Percentiles rank a stretch among this genome's conserved stretches.
phyloP scores from a whole-genome alignment of 2,329 filamentous ascomycete species.

The Aureobasidium vineae region DNA sequence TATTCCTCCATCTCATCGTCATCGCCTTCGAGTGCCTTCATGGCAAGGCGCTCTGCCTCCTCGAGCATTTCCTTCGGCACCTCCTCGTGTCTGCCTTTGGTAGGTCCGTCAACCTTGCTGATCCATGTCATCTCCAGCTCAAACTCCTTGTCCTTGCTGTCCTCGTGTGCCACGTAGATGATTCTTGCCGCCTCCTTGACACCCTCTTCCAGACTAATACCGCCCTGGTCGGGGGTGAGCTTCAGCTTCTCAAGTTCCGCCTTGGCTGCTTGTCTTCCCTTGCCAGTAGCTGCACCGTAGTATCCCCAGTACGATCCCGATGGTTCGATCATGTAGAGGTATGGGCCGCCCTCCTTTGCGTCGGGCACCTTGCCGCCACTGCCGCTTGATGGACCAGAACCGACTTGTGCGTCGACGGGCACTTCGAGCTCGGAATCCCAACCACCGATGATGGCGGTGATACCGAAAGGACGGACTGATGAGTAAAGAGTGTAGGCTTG shows the following conservation, averaged over 20 bases:
- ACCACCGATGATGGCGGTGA: slow-evolving; percentile 89
- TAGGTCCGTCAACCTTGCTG: slow-evolving; percentile 77
- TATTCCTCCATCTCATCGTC: slow-evolving; percentile 92
- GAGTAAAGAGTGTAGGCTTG: slow-evolving; percentile 98
- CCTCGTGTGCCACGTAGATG: slow-evolving; percentile 96
- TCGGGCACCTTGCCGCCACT: slow-evolving; percentile 77
- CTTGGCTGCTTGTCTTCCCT: slow-evolving; percentile 95
- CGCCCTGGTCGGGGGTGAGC: slow-evolving; percentile 60
- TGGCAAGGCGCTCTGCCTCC: slow-evolving; percentile 89
- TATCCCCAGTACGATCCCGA: slow-evolving; percentile 98
- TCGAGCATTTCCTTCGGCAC: slow-evolving; percentile 87
- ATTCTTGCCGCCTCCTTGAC: slow-evolving; percentile 97
- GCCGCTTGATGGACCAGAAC: slow-evolving; percentile 72
- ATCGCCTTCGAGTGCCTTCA: slow-evolving; percentile 82
- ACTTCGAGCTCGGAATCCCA: slow-evolving; percentile 87
- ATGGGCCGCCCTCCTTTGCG: slow-evolving; percentile 81
- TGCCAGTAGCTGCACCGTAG: slow-evolving; percentile 95
- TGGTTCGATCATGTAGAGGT: slow-evolving; percentile 98
- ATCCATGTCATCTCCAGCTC: slow-evolving; percentile 99
- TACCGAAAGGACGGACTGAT: slow-evolving; percentile 92
- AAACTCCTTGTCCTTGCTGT: slow-evolving; percentile 99
- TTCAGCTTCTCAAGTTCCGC: slow-evolving; percentile 98
- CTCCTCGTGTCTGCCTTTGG: slow-evolving; percentile 88
- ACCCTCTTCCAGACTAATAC: slow-evolving; percentile 76
- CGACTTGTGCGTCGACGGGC: slow-evolving; percentile 87